Conservation (phyloP, 1,139 yeast genomes). For the Blastobotrys apis region DNA sequence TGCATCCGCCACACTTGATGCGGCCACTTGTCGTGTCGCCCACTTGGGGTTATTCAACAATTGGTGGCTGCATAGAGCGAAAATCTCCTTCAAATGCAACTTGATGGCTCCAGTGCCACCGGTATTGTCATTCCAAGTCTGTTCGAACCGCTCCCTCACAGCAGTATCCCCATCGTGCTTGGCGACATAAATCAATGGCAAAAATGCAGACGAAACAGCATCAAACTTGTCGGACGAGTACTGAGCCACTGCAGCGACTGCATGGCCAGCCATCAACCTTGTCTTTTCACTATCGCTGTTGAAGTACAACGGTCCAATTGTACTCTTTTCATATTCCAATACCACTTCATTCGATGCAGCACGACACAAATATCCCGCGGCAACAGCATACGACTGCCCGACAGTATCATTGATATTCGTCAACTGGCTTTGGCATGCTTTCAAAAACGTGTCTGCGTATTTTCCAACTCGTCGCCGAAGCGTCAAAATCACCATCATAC, state of each 20-base stretch:
- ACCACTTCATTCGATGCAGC: constrained; percentile 54
- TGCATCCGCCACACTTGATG: constrained; percentile 62
- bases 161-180: constrained; percentile 56
- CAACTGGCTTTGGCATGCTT: constrained; percentile 55
- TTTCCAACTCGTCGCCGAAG: constrained; percentile 56
- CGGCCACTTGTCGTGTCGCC: constrained; percentile 65
- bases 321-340: constrained; percentile 49
- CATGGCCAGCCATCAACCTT: constrained; percentile 54
- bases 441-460: constrained; percentile 59
- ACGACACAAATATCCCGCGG: constrained; percentile 76
- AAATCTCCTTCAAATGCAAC: constrained; percentile 69
- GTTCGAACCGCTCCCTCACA: constrained; percentile 49
- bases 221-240: constrained; percentile 69
- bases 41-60: constrained; percentile 59
- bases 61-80: constrained; percentile 43
- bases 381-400: constrained; percentile 69
- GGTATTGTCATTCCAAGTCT: constrained; percentile 78
- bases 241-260: constrained; percentile 63
- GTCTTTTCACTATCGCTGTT: constrained; percentile 47
- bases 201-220: constrained; percentile 55
- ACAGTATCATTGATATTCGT: constrained; percentile 70
- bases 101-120: constrained; percentile 68
- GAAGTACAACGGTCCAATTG: constrained; percentile 61
- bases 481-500: constrained; percentile 62
- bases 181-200: constrained; percentile 79